Evolutionary conservation across 306 rosid species (phyloP).

Genomic region (Carpinus fangiana): DNA sequence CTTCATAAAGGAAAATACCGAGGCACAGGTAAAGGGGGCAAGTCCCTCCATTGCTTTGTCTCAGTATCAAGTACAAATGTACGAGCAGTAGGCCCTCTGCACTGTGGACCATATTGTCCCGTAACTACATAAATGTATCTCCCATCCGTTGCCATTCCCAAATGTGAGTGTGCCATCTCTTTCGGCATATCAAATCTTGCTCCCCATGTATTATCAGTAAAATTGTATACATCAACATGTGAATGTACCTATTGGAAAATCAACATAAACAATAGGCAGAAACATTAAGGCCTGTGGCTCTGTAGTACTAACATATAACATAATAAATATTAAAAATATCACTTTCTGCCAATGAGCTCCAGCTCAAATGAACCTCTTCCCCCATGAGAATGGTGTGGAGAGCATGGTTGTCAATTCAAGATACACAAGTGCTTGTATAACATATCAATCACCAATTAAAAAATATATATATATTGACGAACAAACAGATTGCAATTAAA

Average conservation of each 20-base stretch:
- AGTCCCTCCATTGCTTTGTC: slow-evolving; percentile 70
- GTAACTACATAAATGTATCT: slow-evolving; percentile 77
- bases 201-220: slow-evolving; percentile 68
- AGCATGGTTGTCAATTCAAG: not conserved
- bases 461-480: not conserved
- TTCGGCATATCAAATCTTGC: slow-evolving; percentile 88
- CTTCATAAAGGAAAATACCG: slow-evolving; percentile 46
- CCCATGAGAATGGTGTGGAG: not conserved
- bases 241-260: slow-evolving; percentile 69
- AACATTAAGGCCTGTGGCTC: slow-evolving; percentile 7
- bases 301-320: not conserved
- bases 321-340: not conserved
- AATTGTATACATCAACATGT: slow-evolving; percentile 84
- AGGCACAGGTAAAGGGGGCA: slow-evolving; percentile 79
- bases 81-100: slow-evolving; percentile 84
- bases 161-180: slow-evolving; percentile 95
- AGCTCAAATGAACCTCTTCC: not conserved
- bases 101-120: slow-evolving; percentile 94
- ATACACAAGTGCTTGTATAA: not conserved
- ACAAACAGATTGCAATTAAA: not conserved
- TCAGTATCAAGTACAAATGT: slow-evolving; percentile 75
- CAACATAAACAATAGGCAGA: not conserved
- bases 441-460: not conserved
- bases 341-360: not conserved
- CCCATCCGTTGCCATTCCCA: slow-evolving; percentile 86